A percentile compares a stretch with the other conserved stretches of the same genome.
These are phyloP conservation scores for Anthoceros angustus DNA, from an alignment of 225 moss, liverwort and hornwort species.

Conservation along the genomic window DNA sequence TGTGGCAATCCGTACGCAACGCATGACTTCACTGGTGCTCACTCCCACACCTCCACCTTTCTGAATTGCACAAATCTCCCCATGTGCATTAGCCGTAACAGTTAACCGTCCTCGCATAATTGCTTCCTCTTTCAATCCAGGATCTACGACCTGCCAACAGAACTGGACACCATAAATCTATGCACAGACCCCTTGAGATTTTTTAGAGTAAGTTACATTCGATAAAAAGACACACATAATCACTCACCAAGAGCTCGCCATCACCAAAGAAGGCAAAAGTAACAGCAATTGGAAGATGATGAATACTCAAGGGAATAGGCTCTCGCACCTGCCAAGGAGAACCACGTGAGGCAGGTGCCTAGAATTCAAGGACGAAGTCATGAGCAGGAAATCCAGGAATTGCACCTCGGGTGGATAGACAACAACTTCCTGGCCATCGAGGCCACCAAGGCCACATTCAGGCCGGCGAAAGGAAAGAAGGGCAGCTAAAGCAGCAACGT, in stretches of 20 bases:
- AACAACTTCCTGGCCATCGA: constrained; percentile 62
- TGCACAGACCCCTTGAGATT: background rate
- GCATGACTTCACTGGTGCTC: constrained; percentile 57
- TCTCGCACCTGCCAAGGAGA: constrained; percentile 43
- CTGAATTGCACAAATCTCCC: constrained; percentile 74
- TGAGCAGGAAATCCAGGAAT: constrained; percentile 4
- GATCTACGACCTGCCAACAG: constrained; percentile 54
- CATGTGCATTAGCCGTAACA: constrained; percentile 56
- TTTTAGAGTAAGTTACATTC: background rate
- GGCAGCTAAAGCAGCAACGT: constrained; percentile 65
- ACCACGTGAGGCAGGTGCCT: background rate
- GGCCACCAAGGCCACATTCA: constrained; percentile 63
- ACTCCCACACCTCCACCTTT: constrained; percentile 85
- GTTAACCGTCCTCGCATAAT: constrained; percentile 76
- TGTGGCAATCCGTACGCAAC: constrained; percentile 62
- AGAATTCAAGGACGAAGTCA: constrained; percentile 3
- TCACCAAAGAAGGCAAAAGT: constrained; percentile 72
- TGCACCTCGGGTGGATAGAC: constrained; percentile 74
- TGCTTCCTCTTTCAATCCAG: constrained; percentile 70
- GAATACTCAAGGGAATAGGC: constrained; percentile 57
- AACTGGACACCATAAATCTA: background rate
- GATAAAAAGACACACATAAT: no score
- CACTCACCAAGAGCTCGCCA: constrained; percentile 65
- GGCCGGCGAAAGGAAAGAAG: constrained; percentile 54
- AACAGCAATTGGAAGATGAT: constrained; percentile 77